Evolutionary conservation across 768 basidiomycete species (phyloP).

Genomic region (Cubamyces sp.): DNA sequence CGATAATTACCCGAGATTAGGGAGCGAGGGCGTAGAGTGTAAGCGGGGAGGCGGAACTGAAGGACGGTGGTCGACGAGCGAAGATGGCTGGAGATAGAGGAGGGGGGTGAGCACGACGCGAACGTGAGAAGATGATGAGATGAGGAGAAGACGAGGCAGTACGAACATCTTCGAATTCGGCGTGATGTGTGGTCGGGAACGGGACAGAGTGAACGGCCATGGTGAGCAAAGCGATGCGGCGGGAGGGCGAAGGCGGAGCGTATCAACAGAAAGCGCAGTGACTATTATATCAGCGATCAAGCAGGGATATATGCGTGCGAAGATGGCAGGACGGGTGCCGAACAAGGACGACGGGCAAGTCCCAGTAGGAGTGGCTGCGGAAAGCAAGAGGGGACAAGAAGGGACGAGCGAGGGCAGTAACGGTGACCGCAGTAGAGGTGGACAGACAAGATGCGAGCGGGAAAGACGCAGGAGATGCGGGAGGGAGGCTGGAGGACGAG

Average conservation of each 20-base stretch:
- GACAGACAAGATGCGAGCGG: too few relatives aligned
- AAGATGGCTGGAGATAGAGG: constrained; percentile 5
- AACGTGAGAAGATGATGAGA: constrained; percentile 20
- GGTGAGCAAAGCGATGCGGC: background rate
- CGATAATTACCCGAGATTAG: constrained; percentile 62
- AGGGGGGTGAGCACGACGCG: constrained; percentile 16
- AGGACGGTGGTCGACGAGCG: constrained; percentile 19
- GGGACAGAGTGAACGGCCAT: constrained; percentile 25
- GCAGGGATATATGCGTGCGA: constrained; percentile 16
- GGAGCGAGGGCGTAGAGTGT: constrained; percentile 60
- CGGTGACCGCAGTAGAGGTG: too few relatives aligned
- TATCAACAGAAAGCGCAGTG: background rate
- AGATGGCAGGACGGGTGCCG: constrained; percentile 17
- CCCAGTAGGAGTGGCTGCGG: background rate
- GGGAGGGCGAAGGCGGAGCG: constrained; percentile 1
- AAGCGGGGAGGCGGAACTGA: constrained; percentile 27
- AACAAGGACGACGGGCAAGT: constrained; percentile 22
- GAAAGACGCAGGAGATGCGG: background rate
- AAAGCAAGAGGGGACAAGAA: constrained; percentile 11
- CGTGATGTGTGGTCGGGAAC: constrained; percentile 28
- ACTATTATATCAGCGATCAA: constrained; percentile 1
- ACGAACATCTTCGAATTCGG: constrained; percentile 24
- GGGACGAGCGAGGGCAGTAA: constrained; percentile 4
- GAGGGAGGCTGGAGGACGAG: background rate
- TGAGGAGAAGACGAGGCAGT: constrained; percentile 11